Conservation (phyloP, 83 land plant species). For the Picea abies region DNA sequence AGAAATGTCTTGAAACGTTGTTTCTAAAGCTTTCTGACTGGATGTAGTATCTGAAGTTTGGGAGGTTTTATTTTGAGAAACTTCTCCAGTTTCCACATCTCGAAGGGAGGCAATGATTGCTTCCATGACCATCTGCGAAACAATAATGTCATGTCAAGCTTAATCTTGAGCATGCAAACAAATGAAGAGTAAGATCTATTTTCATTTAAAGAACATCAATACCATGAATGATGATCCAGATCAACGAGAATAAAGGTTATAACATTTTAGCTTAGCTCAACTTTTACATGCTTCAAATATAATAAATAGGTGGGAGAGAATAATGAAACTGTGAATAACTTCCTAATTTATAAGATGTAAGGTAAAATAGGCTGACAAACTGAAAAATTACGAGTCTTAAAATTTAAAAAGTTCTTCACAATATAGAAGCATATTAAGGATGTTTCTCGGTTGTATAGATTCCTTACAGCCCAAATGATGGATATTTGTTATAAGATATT, state of each 20-base stretch:
- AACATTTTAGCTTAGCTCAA: background rate
- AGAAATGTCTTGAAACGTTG: background rate
- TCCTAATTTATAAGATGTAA: background rate
- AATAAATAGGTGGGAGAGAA: background rate
- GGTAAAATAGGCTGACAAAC: background rate
- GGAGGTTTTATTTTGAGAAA: slow-evolving; percentile 17
- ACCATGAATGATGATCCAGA: no score
- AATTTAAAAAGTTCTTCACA: background rate
- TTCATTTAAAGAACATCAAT: background rate
- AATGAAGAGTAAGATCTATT: background rate
- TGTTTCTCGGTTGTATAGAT: background rate
- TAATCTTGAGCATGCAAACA: background rate
- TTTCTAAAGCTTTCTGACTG: background rate
- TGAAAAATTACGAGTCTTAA: background rate
- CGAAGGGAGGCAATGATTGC: slow-evolving; percentile 59
- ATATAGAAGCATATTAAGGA: background rate
- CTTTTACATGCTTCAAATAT: background rate
- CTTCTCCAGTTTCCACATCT: slow-evolving; percentile 39
- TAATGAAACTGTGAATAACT: background rate
- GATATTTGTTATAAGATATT: background rate
- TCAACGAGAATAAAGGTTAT: no score
- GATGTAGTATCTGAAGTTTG: background rate
- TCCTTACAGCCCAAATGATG: background rate
- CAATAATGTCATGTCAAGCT: background rate
- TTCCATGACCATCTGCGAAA: slow-evolving; percentile 65